phyloP scores from a whole-genome alignment of 192 early-diverging fungal species.

The Dissophora ornata region DNA sequence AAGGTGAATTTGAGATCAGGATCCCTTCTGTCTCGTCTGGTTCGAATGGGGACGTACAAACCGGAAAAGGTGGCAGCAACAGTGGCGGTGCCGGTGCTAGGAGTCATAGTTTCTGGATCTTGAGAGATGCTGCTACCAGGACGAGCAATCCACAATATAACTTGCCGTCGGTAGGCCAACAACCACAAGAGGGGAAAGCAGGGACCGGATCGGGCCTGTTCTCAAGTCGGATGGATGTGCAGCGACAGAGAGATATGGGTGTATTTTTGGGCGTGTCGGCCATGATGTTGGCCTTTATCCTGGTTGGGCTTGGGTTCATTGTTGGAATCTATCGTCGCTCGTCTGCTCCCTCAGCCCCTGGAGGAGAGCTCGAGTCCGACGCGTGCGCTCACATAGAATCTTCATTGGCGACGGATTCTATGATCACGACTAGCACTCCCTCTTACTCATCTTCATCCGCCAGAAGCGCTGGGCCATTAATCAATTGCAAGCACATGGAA shows the following conservation, averaged over 20 bases:
- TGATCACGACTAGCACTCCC: not conserved
- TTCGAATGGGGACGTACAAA: not conserved
- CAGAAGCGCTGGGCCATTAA: too few species aligned
- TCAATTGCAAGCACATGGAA: too few species aligned
- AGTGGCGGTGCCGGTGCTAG: not conserved
- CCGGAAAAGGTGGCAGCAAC: too few species aligned
- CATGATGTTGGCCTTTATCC: slow-evolving; percentile 32
- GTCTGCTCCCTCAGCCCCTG: not conserved
- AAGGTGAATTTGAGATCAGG: slow-evolving; percentile 46
- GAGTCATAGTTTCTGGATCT: slow-evolving; percentile 34
- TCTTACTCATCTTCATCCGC: not conserved
- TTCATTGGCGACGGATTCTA: not conserved
- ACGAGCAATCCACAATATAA: slow-evolving; percentile 17
- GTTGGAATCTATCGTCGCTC: slow-evolving; percentile 19
- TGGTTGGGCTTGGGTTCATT: slow-evolving; percentile 15
- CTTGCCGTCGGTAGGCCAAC: slow-evolving; percentile 15
- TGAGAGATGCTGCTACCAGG: slow-evolving; percentile 31
- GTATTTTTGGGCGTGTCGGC: slow-evolving; percentile 32
- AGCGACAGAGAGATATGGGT: slow-evolving; percentile 18
- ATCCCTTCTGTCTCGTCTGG: slow-evolving; percentile 11
- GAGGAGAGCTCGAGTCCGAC: not conserved
- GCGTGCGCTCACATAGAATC: not conserved
- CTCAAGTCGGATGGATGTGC: not conserved
- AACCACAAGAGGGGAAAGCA: not conserved
- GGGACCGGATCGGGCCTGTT: not conserved